Evolutionary conservation across 2,329 filamentous ascomycete species (phyloP).

Genomic region (Mycosphaerella arachidis): DNA sequence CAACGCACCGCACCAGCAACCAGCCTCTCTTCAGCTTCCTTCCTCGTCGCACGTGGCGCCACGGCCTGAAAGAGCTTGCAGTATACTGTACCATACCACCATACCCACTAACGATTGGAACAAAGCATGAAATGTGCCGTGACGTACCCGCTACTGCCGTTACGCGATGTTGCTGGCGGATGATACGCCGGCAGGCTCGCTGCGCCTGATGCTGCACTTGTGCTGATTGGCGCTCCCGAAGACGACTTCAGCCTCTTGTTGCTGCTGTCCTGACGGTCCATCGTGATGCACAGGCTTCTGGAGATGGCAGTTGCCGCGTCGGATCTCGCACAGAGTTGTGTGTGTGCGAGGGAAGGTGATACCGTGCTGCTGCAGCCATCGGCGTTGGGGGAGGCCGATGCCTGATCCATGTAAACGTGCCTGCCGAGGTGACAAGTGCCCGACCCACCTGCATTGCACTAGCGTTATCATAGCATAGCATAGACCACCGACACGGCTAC

Average conservation of each 20-base stretch:
- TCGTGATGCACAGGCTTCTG: slow-evolving; percentile 3
- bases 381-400: background rate
- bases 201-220: slow-evolving; percentile 11
- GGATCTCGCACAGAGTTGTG: background rate
- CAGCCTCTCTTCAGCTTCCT: background rate
- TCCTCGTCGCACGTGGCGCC: background rate
- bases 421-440: background rate
- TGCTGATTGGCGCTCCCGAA: slow-evolving; percentile 26
- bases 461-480: no score
- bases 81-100: slow-evolving; percentile 1
- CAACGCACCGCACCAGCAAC: no score
- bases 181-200: slow-evolving; percentile 28
- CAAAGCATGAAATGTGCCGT: slow-evolving; percentile 2
- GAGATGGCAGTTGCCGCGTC: slow-evolving; percentile 1
- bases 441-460: background rate
- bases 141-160: slow-evolving; percentile 16
- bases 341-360: background rate
- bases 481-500: no score
- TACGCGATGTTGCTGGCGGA: slow-evolving; percentile 17
- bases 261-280: slow-evolving; percentile 10
- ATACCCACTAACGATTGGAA: background rate
- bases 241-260: slow-evolving; percentile 30
- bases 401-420: background rate
- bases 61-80: background rate
- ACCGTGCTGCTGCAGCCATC: background rate